These are phyloP conservation scores for Trichoderma atroviride DNA, from an alignment of 2,329 filamentous ascomycete species.

Conservation along the genomic window DNA sequence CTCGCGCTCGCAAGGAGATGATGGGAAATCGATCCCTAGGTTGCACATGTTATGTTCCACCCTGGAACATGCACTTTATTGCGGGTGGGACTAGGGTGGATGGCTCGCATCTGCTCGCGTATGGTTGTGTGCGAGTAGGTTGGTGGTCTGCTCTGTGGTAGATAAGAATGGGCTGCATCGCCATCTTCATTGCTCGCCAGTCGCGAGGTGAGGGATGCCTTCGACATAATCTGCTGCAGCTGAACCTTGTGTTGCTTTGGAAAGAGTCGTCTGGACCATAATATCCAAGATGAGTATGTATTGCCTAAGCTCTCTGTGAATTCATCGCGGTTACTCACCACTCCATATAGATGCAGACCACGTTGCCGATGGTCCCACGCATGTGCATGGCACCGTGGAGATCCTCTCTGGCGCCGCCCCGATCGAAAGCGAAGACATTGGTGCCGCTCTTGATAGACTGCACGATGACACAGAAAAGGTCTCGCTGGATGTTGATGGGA, in stretches of 20 bases:
- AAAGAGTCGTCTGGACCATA: background rate
- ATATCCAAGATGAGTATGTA: slow-evolving; percentile 12
- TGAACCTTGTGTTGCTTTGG: background rate
- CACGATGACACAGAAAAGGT: slow-evolving; percentile 14
- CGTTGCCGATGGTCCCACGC: slow-evolving; percentile 18
- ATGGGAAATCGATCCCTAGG: slow-evolving; percentile 1
- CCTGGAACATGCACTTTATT: background rate
- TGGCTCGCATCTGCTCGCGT: background rate
- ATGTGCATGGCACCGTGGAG: slow-evolving; percentile 20
- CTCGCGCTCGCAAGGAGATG: background rate
- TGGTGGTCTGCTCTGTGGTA: background rate
- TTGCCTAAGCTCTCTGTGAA: too few relatives aligned
- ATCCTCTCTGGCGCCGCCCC: slow-evolving; percentile 16
- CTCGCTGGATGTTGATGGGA: background rate
- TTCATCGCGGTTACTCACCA: background rate
- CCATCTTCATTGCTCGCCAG: background rate
- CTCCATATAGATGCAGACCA: slow-evolving; percentile 16
- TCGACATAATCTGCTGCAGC: background rate
- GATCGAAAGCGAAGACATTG: slow-evolving; percentile 18
- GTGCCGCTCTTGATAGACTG: background rate
- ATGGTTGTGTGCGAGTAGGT: background rate
- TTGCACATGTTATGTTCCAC: slow-evolving; percentile 5
- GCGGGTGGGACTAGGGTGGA: background rate
- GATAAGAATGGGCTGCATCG: slow-evolving; percentile 12
- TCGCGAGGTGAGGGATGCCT: background rate